Evolutionary conservation across 2,329 filamentous ascomycete genomes (phyloP), one percentile per base, ranked within the genome.

Genomic region (Diaporthe sp.): DNA sequence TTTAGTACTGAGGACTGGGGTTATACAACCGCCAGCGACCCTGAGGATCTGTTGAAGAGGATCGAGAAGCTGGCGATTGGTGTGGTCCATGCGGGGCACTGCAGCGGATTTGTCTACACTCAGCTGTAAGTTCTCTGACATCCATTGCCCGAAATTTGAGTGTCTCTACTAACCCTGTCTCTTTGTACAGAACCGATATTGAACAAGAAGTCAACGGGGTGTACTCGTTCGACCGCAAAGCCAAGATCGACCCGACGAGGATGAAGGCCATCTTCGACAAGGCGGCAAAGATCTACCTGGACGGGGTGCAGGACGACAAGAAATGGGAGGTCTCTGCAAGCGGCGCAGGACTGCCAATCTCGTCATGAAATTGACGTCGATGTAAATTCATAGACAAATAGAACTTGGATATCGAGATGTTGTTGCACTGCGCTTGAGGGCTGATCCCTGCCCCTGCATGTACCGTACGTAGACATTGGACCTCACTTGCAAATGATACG

Each of bases 161-260:
- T 25, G 4, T 15, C 47, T 61, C 2, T 13, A n/a, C 63, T 39
- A 74, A 28, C 71, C 58, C 80, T 80, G 77, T 70, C 0, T 31
- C 1, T 13, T 20, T 25, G 0, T 25, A 17, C 57, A 88, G 86
- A 51, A 86, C 86, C 74, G 89, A 91, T 79, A 91, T 94, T 71
- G 92, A 94, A 82, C 92, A 94, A 79, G 92, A 94, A 80, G 90
- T 91, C 49, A 94, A 94, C 78, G 92, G 92, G 0, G 79, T 94
- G 34, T 93, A 93, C 78, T 89, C 91, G 0, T 92, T 89, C 77
- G 88, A 93, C 76, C 87, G 92, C 1, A 85, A 87, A 78, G 88
- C 88, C 76, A 94, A 94, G 83, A 84, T 94, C 57, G 87, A 90
- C n/a, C 85, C 89, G 0, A 82, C 80, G 0, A 87, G 87, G 77